Evolutionary conservation across 2,329 filamentous ascomycete genomes (phyloP).

Genomic region (Aureobasidium uvarum): DNA sequence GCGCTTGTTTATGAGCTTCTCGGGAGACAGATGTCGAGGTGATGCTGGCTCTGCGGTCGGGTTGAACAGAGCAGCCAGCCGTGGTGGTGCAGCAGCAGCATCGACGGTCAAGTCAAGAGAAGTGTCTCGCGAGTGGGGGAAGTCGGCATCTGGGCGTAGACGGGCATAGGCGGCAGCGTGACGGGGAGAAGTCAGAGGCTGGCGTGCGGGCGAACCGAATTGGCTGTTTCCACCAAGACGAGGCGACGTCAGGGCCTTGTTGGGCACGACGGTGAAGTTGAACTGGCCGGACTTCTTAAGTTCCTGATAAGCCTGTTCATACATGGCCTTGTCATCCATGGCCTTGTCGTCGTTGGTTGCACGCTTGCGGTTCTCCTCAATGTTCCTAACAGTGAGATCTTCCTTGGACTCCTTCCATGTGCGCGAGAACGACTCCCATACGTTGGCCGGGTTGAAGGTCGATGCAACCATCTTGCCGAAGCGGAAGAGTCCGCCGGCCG

Average conservation of each 20-base stretch:
- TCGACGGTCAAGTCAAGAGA: not conserved
- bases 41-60: not conserved
- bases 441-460: slow-evolving; percentile 54
- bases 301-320: slow-evolving; percentile 54
- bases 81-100: not conserved
- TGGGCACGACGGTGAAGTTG: slow-evolving; percentile 32
- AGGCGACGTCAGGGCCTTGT: slow-evolving; percentile 19
- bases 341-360: slow-evolving; percentile 40
- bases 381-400: slow-evolving; percentile 40
- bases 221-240: not conserved
- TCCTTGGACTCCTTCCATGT: slow-evolving; percentile 50
- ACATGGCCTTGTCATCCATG: slow-evolving; percentile 45
- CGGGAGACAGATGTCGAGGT: slow-evolving; percentile 5
- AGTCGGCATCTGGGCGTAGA: slow-evolving; percentile 8
- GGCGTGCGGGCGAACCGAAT: not conserved
- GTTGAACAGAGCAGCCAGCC: slow-evolving; percentile 16
- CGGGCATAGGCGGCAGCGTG: slow-evolving; percentile 5
- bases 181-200: slow-evolving; percentile 17
- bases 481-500: slow-evolving; percentile 48
- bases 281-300: slow-evolving; percentile 54
- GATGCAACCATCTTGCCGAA: slow-evolving; percentile 57
- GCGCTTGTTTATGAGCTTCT: slow-evolving; percentile 18
- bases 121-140: not conserved
- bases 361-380: slow-evolving; percentile 39
- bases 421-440: slow-evolving; percentile 45